Percentiles rank a stretch among this genome's conserved stretches.
phyloP scores from a whole-genome alignment of 164 flowering plant species.

The Santalum album region DNA sequence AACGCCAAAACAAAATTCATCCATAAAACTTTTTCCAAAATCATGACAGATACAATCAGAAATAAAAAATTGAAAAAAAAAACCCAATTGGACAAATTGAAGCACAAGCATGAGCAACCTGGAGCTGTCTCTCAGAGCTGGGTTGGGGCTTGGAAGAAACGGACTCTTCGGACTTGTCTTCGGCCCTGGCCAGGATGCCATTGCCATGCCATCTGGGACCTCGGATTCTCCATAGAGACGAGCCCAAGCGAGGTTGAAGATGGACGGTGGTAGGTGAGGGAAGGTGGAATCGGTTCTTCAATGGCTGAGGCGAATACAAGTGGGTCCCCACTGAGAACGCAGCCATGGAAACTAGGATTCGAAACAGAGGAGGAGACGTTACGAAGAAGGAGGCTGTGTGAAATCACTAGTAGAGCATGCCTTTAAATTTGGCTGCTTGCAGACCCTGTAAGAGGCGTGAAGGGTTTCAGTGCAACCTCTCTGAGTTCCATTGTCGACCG shows the following conservation, averaged over 20 bases:
- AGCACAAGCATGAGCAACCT: conserved; percentile 29
- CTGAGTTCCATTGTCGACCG: no score
- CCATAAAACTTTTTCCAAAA: no score
- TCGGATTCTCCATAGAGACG: conserved; percentile 13
- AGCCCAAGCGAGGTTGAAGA: conserved; percentile 8
- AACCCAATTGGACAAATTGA: no score
- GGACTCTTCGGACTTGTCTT: conserved; percentile 39
- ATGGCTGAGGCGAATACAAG: conserved; percentile 6
- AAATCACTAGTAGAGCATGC: no score
- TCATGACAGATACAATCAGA: no score
- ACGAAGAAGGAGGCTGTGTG: not conserved
- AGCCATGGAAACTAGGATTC: conserved; percentile 19
- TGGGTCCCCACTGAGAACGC: conserved; percentile 18
- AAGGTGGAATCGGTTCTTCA: conserved; percentile 9
- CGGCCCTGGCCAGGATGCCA: conserved; percentile 49
- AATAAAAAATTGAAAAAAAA: no score
- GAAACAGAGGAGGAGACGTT: not conserved
- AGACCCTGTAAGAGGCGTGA: no score
- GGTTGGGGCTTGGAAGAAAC: conserved; percentile 17
- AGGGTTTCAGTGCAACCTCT: no score
- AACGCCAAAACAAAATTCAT: no score
- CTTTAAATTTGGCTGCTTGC: no score
- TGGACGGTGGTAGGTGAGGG: not conserved
- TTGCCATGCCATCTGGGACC: conserved; percentile 15
- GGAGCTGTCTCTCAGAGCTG: conserved; percentile 26